A percentile compares a stretch with the other conserved stretches of the same genome.
These are phyloP conservation scores for Termitomyces sp. DNA, from an alignment of 768 basidiomycete genomes.

Conservation along the genomic window DNA sequence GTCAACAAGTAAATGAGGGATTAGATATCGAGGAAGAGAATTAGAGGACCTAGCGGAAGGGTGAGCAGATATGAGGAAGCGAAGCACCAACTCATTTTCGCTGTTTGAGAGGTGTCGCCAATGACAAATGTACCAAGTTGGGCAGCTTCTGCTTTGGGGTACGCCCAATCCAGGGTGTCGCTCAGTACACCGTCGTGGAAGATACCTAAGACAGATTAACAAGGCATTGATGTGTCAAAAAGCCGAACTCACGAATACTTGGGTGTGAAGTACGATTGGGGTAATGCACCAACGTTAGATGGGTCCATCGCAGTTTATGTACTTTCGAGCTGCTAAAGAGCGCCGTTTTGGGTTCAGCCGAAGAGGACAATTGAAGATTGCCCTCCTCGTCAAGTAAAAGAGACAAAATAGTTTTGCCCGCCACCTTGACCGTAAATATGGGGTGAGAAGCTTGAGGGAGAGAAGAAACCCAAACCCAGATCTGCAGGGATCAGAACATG, in stretches of 20 bases:
- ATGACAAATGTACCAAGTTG: slow-evolving; percentile 42
- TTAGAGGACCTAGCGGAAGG: slow-evolving; percentile 45
- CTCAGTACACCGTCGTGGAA: slow-evolving; percentile 70
- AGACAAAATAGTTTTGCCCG: slow-evolving; percentile 29
- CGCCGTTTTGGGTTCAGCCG: slow-evolving; percentile 31
- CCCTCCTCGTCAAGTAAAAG: slow-evolving; percentile 54
- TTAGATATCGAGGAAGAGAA: neutral
- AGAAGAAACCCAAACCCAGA: slow-evolving; percentile 45
- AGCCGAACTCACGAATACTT: slow-evolving; percentile 46
- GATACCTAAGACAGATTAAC: slow-evolving; percentile 39
- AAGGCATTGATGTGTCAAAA: neutral
- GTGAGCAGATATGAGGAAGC: slow-evolving; percentile 62
- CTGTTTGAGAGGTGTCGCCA: slow-evolving; percentile 44
- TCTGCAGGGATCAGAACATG: slow-evolving; percentile 22
- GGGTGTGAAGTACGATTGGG: slow-evolving; percentile 51
- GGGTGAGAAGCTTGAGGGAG: slow-evolving; percentile 30
- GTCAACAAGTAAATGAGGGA: neutral
- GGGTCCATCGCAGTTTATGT: slow-evolving; percentile 63
- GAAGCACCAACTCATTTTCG: slow-evolving; percentile 60
- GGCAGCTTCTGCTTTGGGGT: slow-evolving; percentile 48
- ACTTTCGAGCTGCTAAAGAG: slow-evolving; percentile 44
- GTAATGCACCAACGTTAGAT: slow-evolving; percentile 63
- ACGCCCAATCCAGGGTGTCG: slow-evolving; percentile 58
- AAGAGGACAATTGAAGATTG: slow-evolving; percentile 42
- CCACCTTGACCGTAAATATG: slow-evolving; percentile 32